A percentile compares a stretch with the other conserved stretches of the same genome.
Evolutionary conservation across 2,329 filamentous ascomycete species (phyloP).

Genomic region (Aspergillus sp.): DNA sequence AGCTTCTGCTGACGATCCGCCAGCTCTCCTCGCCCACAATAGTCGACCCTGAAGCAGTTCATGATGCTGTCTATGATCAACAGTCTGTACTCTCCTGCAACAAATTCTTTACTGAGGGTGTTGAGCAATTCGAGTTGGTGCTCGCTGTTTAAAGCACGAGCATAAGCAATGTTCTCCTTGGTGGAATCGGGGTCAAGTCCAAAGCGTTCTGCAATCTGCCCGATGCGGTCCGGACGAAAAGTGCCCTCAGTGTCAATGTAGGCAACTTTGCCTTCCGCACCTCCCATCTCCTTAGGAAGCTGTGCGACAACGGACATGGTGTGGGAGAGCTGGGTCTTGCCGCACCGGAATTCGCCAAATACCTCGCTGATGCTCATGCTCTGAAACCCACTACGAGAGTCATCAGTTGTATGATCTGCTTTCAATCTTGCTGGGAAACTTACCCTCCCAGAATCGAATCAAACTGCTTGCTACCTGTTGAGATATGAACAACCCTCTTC

Average conservation of each 20-base stretch:
- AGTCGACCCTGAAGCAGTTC: slow-evolving; percentile 68
- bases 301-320: slow-evolving; percentile 67
- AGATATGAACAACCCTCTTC: slow-evolving; percentile 64
- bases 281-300: slow-evolving; percentile 58
- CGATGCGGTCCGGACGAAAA: slow-evolving; percentile 66
- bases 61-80: slow-evolving; percentile 70
- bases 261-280: slow-evolving; percentile 67
- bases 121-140: slow-evolving; percentile 65
- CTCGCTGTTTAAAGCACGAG: slow-evolving; percentile 65
- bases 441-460: slow-evolving; percentile 65
- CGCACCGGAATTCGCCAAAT: slow-evolving; percentile 52
- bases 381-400: slow-evolving; percentile 59
- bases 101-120: slow-evolving; percentile 60
- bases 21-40: slow-evolving; percentile 65
- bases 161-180: slow-evolving; percentile 67
- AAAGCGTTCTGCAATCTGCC: slow-evolving; percentile 66
- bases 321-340: slow-evolving; percentile 69
- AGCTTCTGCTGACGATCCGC: slow-evolving; percentile 69
- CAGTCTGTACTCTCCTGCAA: slow-evolving; percentile 63
- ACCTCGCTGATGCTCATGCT: slow-evolving; percentile 67
- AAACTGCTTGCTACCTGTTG: slow-evolving; percentile 69
- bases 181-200: slow-evolving; percentile 58
- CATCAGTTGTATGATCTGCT: not conserved
- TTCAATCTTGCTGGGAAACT: slow-evolving; percentile 6
- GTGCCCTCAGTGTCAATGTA: slow-evolving; percentile 69